Conservation (phyloP, 192 early-diverging fungal genomes). For the Fimicolochytrium jonesii region DNA sequence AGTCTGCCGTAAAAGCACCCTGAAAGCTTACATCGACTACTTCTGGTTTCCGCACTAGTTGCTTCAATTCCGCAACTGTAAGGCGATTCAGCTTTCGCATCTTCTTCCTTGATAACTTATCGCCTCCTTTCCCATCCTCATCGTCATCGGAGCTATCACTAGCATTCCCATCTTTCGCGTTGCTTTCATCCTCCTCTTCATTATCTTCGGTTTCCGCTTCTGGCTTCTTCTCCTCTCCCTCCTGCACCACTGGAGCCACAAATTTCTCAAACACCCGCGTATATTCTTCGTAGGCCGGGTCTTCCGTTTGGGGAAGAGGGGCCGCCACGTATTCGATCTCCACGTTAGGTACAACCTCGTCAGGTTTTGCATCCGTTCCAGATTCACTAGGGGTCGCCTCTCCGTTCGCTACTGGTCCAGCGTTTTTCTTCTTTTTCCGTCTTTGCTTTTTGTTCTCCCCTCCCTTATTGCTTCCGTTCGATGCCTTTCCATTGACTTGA, state of each 20-base stretch:
- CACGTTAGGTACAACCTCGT: constrained; percentile 12
- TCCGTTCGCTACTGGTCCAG: background rate
- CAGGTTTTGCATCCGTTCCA: too few relatives aligned
- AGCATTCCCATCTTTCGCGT: constrained; percentile 22
- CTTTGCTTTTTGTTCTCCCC: constrained; percentile 28
- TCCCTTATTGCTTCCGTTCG: constrained; percentile 12
- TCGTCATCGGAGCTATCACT: constrained; percentile 7
- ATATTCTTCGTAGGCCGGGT: constrained; percentile 35
- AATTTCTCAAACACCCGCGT: constrained; percentile 44
- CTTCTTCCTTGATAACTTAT: constrained; percentile 46
- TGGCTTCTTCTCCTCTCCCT: background rate
- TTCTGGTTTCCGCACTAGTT: constrained; percentile 84
- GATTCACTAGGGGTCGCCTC: too few relatives aligned
- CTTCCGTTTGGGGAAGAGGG: constrained; percentile 15
- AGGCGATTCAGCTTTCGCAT: constrained; percentile 51
- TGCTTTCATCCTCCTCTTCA: constrained; percentile 7
- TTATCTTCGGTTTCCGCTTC: constrained; percentile 21
- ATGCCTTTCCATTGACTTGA: too few relatives aligned
- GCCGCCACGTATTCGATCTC: constrained; percentile 50
- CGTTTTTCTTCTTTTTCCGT: constrained; percentile 30
- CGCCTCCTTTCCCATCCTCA: constrained; percentile 9
- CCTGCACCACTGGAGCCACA: too few relatives aligned
- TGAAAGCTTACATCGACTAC: constrained; percentile 89
- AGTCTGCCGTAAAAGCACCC: too few relatives aligned
- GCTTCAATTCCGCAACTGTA: constrained; percentile 89